These are phyloP conservation scores for Solanum gracilifrons DNA, from an alignment of 257 asterid species.

Conservation along the genomic window DNA sequence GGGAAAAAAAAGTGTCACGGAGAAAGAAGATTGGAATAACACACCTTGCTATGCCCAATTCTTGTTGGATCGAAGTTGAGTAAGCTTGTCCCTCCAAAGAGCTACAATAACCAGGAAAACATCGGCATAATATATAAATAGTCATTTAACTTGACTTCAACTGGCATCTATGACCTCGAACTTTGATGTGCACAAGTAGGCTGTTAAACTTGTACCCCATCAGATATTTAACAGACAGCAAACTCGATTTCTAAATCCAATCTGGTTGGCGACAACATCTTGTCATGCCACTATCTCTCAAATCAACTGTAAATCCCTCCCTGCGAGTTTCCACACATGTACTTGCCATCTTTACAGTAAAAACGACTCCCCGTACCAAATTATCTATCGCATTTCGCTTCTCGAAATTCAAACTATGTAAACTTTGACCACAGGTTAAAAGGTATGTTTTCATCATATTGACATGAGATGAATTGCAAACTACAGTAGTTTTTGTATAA, in stretches of 20 bases:
- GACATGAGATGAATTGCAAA: not conserved
- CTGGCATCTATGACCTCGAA: not conserved
- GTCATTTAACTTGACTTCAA: not conserved
- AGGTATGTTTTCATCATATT: not conserved
- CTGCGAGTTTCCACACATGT: not conserved
- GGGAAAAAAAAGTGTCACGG: not conserved
- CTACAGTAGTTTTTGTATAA: not conserved
- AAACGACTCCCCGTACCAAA: not conserved
- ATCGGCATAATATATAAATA: not conserved
- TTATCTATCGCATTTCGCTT: not conserved
- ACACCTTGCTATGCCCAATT: slow-evolving; percentile 48
- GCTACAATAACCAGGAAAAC: slow-evolving; percentile 28
- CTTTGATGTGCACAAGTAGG: not conserved
- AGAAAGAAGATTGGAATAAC: not conserved
- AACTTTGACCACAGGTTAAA: not conserved
- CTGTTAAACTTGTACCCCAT: not conserved
- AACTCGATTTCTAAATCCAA: not conserved
- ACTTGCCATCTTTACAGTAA: not conserved
- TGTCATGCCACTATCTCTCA: not conserved
- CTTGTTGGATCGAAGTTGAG: slow-evolving; percentile 70
- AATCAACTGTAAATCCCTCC: not conserved
- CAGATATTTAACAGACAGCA: not conserved
- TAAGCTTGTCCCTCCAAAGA: slow-evolving; percentile 79
- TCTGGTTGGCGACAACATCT: not conserved
- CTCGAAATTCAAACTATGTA: not conserved